A percentile compares a stretch with the other conserved stretches of the same genome.
Evolutionary conservation across 352 stramenopile species (phyloP).

Genomic region (Nothophytophthora sp.): DNA sequence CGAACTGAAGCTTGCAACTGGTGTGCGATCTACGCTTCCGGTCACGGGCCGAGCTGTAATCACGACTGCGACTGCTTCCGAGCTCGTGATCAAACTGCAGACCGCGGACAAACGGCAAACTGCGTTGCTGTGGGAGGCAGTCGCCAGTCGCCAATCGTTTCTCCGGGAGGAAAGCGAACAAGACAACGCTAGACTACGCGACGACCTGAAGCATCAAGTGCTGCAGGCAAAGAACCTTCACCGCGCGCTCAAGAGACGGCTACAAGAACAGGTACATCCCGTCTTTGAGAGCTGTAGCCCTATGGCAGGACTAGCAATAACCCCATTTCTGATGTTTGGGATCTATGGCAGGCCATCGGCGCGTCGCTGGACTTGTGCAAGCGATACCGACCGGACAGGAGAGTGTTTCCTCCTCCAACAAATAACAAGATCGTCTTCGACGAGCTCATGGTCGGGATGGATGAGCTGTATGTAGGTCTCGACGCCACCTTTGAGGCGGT

Average conservation of each 20-base stretch:
- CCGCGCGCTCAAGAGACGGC: background rate
- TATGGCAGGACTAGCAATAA: too few species aligned
- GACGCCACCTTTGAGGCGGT: slow-evolving; percentile 11
- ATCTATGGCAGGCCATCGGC: too few species aligned
- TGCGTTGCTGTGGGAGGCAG: too few species aligned
- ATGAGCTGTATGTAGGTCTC: slow-evolving; percentile 18
- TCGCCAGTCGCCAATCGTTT: too few species aligned
- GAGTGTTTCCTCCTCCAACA: slow-evolving; percentile 3
- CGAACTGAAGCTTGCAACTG: slow-evolving; percentile 5
- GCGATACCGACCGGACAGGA: background rate
- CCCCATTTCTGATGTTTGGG: too few species aligned
- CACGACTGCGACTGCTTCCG: too few species aligned
- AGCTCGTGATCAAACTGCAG: too few species aligned
- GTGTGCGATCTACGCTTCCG: slow-evolving; percentile 5
- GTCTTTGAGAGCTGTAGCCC: too few species aligned
- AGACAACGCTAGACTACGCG: background rate
- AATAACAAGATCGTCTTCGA: slow-evolving; percentile 3
- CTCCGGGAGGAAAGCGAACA: background rate
- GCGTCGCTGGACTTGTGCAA: background rate
- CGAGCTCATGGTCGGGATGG: slow-evolving; percentile 10
- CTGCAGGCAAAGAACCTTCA: background rate
- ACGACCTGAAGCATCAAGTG: background rate
- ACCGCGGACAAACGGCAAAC: too few species aligned
- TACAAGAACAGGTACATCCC: too few species aligned
- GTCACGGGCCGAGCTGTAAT: background rate